Evolutionary conservation across 176 grass and related monocot species (phyloP), one percentile per base, ranked within the genome.

Genomic region (Poa annua): DNA sequence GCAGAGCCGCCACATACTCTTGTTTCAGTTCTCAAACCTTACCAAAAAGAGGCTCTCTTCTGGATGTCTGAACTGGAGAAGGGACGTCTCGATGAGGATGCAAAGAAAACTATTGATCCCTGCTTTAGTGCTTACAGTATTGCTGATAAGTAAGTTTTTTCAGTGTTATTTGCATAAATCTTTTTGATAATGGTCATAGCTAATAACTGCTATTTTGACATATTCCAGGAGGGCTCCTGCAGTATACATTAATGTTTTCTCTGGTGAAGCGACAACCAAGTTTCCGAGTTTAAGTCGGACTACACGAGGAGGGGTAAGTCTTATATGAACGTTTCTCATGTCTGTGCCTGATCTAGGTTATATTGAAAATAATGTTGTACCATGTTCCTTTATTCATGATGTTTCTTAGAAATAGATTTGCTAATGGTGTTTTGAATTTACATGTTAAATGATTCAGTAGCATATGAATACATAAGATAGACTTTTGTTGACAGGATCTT

Each of bases 21-120:
- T 70, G 75, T 88, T 15, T 92, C 80, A 47, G 82, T 89, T 78
- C 84, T 97, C 70, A 88, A 90, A 78, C 95, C 92, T 4, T 97
- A 97, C 76, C 92, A 97, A 72, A 97, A 94, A 53, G 88, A 97
- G 83, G 95, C 95, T 79, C 88, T 94, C 53, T 89, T 92, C 70
- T 94, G 95, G 92, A 97, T 97, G 95, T 92, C 92, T 42, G 87
- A 88, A 83, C 81, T 97, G 66, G 95, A 94, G 88, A 91, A 94
- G 71, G 92, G 92, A 51, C 69, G 75, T 20, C 81, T 81, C 69
- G 74, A 80, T 25, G 80, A 91, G 45, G 32, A 89, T 78, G 86
- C 78, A 72, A 70, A 74, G 48, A 88, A 86, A 89, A 80, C 95
- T 56, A 85, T 97, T 48, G 85, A 97, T 88, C 95, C 95, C 19